Evolutionary conservation across 2,329 filamentous ascomycete genomes (phyloP), one percentile per base, ranked within the genome.

Genomic region (Beauveria sp.): DNA sequence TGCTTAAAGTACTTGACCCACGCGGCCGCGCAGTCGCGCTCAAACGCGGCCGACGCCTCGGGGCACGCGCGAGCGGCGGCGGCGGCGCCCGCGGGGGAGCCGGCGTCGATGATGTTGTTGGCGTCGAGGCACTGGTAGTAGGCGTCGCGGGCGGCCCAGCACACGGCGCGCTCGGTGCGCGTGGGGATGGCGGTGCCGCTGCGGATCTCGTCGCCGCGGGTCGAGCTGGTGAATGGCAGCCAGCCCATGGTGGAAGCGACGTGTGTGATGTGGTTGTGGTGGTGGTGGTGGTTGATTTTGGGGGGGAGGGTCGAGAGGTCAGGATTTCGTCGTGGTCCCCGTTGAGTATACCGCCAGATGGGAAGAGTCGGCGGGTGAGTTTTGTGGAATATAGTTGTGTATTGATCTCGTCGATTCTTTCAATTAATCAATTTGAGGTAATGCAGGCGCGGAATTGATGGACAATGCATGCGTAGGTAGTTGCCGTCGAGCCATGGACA

Each of bases 1-100:
- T 97, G 92, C 80, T 97, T 97, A 77, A 99, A 99, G 76, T 99
- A 97, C 76, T 92, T 91, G 63, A 97, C 94, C 94, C 94, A 99
- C 71, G 92, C 92, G 62, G 80, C 83, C 20, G 92, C 91, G 74
- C 94, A 99, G 71, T 93, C 90, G 67, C 82, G 81, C 76, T 96
- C 91, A 70, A 97, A 96, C 62, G 80, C 82, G 34, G 68, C 70
- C 26, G 70, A 70, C 71, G 80, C 71, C 47, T 64, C 61, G 26
- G 72, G 71, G 63, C 80, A 83, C 43, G 73, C 72, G 59, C 69
- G 72, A 7, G 68, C 69, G 2, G 74, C 70, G 6, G 64, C 67
- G 54, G 73, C 72, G 40, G 76, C 75, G 7, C 68, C 70, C 10
- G 30, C 30, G 3, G 30, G n/a, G 71, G 68, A 64, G 79, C 74